Evolutionary conservation across 148 eudicot genomes (phyloP).

Genomic region (Amaranthus hypochondriacus): DNA sequence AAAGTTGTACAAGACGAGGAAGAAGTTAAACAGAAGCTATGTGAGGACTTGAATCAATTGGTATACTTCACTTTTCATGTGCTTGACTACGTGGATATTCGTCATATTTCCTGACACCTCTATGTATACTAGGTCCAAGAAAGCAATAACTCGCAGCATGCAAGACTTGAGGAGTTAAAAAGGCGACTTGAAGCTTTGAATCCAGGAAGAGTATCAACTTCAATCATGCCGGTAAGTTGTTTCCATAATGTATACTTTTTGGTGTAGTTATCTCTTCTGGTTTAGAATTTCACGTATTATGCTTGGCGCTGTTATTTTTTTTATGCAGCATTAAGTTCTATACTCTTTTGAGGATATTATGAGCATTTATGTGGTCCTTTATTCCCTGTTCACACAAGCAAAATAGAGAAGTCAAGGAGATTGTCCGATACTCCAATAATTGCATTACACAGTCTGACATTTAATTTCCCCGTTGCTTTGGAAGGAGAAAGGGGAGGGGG

Average conservation of each 20-base stretch:
- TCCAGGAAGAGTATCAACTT: slow-evolving; percentile 61
- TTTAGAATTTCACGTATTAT: neutral
- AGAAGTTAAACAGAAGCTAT: slow-evolving; percentile 73
- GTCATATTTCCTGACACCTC: slow-evolving; percentile 7
- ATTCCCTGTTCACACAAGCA: neutral
- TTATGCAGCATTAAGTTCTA: neutral
- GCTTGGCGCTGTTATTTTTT: neutral
- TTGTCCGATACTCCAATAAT: neutral
- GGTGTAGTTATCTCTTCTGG: neutral
- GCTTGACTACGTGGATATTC: slow-evolving; percentile 10
- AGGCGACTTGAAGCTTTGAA: slow-evolving; percentile 83
- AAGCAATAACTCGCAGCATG: slow-evolving; percentile 62
- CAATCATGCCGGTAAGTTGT: slow-evolving; percentile 34
- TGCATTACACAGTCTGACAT: too few species aligned
- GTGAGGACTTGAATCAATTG: slow-evolving; percentile 85
- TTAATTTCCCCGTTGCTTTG: too few species aligned
- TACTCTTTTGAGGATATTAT: neutral
- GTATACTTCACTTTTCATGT: slow-evolving; percentile 28
- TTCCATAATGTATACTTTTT: neutral
- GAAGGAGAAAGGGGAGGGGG: neutral
- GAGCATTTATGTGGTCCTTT: neutral
- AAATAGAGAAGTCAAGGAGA: neutral
- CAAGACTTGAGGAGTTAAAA: slow-evolving; percentile 84
- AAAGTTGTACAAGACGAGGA: slow-evolving; percentile 81
- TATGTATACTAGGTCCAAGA: slow-evolving; percentile 62